Conservation (phyloP, 2,329 filamentous ascomycete genomes). For the Aspergillus pseudotamarii region DNA sequence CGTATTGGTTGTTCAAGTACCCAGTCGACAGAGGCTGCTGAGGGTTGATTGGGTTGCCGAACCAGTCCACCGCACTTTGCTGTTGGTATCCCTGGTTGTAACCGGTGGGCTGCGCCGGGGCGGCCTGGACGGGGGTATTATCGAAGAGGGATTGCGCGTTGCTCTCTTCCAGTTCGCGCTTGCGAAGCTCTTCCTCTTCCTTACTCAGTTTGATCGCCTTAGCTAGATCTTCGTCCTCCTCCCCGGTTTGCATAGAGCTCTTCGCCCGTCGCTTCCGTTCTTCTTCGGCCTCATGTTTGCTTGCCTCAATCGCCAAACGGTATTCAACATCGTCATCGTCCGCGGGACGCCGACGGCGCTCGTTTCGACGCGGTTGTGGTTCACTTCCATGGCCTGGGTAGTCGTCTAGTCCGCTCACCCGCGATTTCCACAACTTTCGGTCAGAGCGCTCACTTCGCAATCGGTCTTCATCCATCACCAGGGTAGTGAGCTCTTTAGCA, state of each 20-base stretch:
- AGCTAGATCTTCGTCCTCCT: conserved; percentile 84
- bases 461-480: conserved; percentile 92
- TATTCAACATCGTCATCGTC: conserved; percentile 92
- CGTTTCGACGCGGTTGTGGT: conserved; percentile 39
- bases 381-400: conserved; percentile 48
- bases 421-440: conserved; percentile 93
- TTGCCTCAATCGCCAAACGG: conserved; percentile 86
- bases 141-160: conserved; percentile 90
- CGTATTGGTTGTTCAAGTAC: conserved; percentile 68
- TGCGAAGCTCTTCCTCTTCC: conserved; percentile 83
- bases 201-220: conserved; percentile 95
- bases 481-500: conserved; percentile 89
- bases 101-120: conserved; percentile 78
- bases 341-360: conserved; percentile 54
- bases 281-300: conserved; percentile 92
- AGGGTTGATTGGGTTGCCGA: conserved; percentile 88
- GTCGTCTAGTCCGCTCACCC: conserved; percentile 90
- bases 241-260: conserved; percentile 62
- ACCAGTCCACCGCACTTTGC: conserved; percentile 94
- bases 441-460: conserved; percentile 87
- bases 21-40: conserved; percentile 71
- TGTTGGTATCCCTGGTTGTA: conserved; percentile 98
- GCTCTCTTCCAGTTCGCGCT: conserved; percentile 80
- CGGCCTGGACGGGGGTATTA: conserved; percentile 64
- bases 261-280: conserved; percentile 73